Evolutionary conservation across 1,139 yeast species (phyloP).

Genomic region (Sugiyamaella novakii): DNA sequence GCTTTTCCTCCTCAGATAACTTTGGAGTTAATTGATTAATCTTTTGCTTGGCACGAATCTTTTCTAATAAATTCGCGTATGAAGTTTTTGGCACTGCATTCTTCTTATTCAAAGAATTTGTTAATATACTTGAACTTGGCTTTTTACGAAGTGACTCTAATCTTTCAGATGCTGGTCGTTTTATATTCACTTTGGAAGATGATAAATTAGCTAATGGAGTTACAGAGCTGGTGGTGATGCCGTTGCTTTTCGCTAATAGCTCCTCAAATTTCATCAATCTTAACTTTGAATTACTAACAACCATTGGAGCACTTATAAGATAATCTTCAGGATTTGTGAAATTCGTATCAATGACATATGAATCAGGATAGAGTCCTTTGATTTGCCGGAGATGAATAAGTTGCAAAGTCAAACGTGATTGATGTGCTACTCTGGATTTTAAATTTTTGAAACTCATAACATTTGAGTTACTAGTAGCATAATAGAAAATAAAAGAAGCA

Average conservation of each 20-base stretch:
- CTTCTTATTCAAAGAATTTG: constrained; percentile 2
- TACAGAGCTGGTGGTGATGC: not conserved
- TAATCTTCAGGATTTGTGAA: constrained; percentile 2
- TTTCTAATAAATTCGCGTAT: constrained; percentile 36
- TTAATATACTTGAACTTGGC: constrained; percentile 4
- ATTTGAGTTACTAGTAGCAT: constrained; percentile 27
- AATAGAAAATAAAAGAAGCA: constrained; percentile 29
- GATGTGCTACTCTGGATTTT: constrained; percentile 28
- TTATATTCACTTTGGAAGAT: constrained; percentile 3
- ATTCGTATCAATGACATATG: constrained; percentile 26
- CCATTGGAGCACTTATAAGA: constrained; percentile 19
- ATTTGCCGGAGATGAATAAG: constrained; percentile 33
- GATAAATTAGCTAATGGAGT: constrained; percentile 7
- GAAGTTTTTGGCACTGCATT: constrained; percentile 14
- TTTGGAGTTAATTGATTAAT: constrained; percentile 24
- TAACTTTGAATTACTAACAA: constrained; percentile 16
- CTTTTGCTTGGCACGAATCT: constrained; percentile 40
- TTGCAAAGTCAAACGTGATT: constrained; percentile 30
- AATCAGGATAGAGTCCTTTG: constrained; percentile 35
- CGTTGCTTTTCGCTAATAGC: not conserved
- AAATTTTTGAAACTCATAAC: constrained; percentile 29
- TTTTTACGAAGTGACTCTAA: constrained; percentile 24
- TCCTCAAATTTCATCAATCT: constrained; percentile 14
- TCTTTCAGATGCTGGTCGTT: constrained; percentile 21
- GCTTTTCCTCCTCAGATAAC: constrained; percentile 22